Evolutionary conservation across 2,329 filamentous ascomycete genomes (phyloP).

Genomic region (Trichoderma sp.): DNA sequence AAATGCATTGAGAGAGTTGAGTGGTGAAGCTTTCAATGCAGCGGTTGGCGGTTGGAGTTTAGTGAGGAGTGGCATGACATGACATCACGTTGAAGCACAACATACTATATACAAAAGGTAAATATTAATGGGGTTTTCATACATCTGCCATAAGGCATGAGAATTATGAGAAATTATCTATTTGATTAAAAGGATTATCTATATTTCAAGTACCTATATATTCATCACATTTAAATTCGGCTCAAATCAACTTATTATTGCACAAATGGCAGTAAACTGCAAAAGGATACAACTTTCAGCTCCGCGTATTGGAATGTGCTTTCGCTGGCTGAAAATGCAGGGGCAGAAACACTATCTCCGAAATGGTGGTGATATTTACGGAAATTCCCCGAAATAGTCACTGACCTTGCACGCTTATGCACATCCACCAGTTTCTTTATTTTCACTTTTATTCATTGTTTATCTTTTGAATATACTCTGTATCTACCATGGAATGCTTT

Average conservation of each 20-base stretch:
- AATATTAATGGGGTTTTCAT: not conserved
- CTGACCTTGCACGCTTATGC: not conserved
- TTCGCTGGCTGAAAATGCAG: not conserved
- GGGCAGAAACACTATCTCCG: not conserved
- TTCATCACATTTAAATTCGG: not conserved
- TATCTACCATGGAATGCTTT: not conserved
- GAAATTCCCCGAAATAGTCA: not conserved
- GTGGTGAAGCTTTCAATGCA: not conserved
- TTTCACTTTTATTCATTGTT: not conserved
- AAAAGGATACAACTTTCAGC: not conserved
- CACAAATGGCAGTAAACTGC: not conserved
- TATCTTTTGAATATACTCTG: not conserved
- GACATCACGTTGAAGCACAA: constrained; percentile 7
- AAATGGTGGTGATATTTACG: not conserved
- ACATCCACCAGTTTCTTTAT: not conserved
- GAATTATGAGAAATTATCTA: not conserved
- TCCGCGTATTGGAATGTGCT: not conserved
- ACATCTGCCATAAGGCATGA: not conserved
- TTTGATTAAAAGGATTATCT: too few species aligned
- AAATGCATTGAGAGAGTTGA: not conserved
- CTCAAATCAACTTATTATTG: not conserved
- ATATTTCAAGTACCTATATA: too few species aligned
- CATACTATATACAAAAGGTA: not conserved
- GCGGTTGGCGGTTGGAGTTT: not conserved
- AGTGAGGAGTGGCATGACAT: constrained; percentile 2